Base-by-base conservation (phyloP, 1,284 basidiomycete species). In the Ganoderma leucocontextum region DNA sequence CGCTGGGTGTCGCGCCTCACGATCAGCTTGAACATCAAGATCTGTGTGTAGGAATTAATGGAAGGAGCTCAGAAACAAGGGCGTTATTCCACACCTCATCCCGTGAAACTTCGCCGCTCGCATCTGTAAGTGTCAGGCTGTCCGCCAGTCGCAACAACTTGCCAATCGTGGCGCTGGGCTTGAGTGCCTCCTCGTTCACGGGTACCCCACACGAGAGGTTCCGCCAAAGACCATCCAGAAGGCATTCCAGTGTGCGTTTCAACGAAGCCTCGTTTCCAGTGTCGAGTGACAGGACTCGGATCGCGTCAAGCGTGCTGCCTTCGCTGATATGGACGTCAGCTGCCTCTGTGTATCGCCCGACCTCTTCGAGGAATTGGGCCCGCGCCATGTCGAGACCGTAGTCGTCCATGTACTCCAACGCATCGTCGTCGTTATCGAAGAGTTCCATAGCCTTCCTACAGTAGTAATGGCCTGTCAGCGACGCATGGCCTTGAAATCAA, bases 351-450 rank as follows among this genome's bases (percentile, higher is more conserved):
- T 78, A 81, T 68, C 82, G 78, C 5, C 83, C 84, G 4, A 83
- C 78, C 5, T 80, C 75, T 60, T 85, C 81, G n/a, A 91, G 80
- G 9, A 91, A 74, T 0, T 77, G 75, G 0, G 85, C 86, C n/a
- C 81, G 84, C 13, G 86, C 84, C 17, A 84, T 72, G 66, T 89
- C 85, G 6, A 92, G 80, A 29, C 84, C 85, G 60, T 83, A 85
- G 15, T 87, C 84, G 65, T 89, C 85, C 58, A 89, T 82, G 68
- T 89, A 92, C 53, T 87, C 84, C 9, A 91, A 69, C 19, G 84
- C 82, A 13, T 90, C 86, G 29, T 91, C 86, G 0, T 81, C 75
- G 0, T 83, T 80, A 0, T 78, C 70, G 73, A 92, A 93, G 0
- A 92, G 76, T 4, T 73, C 72, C 19, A 75, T 76, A 9, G 86